phyloP scores from a whole-genome alignment of 164 flowering plant genomes.

The Nymphaea colorata region DNA sequence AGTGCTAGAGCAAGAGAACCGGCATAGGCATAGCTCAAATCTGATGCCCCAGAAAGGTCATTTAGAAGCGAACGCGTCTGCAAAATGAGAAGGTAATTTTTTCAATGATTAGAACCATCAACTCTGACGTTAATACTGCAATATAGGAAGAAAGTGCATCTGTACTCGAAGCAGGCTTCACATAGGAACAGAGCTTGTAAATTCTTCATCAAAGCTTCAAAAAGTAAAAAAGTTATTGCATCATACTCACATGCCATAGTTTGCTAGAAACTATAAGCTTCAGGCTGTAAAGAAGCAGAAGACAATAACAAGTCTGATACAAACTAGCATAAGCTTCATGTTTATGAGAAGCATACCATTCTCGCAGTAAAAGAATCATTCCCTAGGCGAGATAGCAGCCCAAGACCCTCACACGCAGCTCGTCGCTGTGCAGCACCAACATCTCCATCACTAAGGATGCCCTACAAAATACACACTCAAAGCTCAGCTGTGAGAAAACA shows the following conservation, averaged over 20 bases:
- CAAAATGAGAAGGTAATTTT: neutral
- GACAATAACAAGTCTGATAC: neutral
- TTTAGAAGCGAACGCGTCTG: conserved; percentile 64
- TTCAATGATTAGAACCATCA: neutral
- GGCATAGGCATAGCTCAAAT: conserved; percentile 56
- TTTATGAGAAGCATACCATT: conserved; percentile 45
- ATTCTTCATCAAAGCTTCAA: neutral
- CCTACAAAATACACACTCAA: conserved; percentile 25
- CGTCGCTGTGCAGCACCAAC: conserved; percentile 82
- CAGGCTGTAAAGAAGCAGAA: neutral
- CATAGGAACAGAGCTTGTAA: neutral
- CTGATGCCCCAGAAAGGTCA: conserved; percentile 46
- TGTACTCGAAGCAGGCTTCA: neutral
- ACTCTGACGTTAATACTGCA: neutral
- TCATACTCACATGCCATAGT: neutral
- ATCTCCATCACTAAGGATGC: conserved; percentile 79
- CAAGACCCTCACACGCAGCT: conserved; percentile 92
- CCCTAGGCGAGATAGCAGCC: conserved; percentile 86
- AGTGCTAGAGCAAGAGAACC: conserved; percentile 85
- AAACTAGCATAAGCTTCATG: neutral
- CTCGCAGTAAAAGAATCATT: conserved; percentile 82
- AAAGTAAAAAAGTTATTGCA: neutral
- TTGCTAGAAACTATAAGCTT: neutral
- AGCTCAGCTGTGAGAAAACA: neutral
- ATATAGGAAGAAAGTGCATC: neutral